Evolutionary conservation across 139 green algal genomes (phyloP).

Genomic region (Tetradesmus lagerheimii): DNA sequence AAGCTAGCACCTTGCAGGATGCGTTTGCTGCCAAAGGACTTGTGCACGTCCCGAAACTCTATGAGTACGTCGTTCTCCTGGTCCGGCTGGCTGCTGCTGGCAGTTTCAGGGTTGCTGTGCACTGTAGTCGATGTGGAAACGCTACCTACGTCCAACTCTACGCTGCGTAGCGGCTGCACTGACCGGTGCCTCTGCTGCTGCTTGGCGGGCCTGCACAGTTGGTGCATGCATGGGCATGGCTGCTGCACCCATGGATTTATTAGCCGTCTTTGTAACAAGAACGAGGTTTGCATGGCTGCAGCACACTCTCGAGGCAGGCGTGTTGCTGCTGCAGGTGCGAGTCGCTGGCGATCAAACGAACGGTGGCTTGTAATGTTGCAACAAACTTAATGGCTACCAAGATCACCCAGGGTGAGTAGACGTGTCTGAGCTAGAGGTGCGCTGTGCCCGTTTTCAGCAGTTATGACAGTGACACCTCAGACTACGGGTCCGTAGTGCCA

Average conservation of each 20-base stretch:
- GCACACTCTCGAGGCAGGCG: neutral
- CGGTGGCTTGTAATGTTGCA: neutral
- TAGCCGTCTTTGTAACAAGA: neutral
- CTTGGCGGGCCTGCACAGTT: constrained; percentile 9
- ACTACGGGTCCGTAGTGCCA: too few species aligned
- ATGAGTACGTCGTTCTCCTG: constrained; percentile 89
- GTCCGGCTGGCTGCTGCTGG: neutral
- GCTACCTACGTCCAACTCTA: constrained; percentile 6
- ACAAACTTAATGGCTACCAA: neutral
- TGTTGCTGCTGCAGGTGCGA: neutral
- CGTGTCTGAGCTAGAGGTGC: neutral
- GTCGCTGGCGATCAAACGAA: neutral
- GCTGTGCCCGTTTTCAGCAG: neutral
- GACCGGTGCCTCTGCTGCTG: neutral
- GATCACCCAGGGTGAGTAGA: neutral
- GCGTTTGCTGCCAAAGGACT: constrained; percentile 94
- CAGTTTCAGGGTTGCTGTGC: neutral
- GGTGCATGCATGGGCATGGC: constrained; percentile 3
- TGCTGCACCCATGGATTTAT: neutral
- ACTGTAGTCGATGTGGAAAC: constrained; percentile 3
- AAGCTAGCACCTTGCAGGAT: constrained; percentile 95
- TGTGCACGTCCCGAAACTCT: constrained; percentile 95
- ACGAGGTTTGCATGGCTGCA: neutral
- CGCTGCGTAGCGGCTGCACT: constrained; percentile 34
- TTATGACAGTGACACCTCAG: neutral